Conservation (phyloP, 306 rosid genomes). For the Medicago truncatula region DNA sequence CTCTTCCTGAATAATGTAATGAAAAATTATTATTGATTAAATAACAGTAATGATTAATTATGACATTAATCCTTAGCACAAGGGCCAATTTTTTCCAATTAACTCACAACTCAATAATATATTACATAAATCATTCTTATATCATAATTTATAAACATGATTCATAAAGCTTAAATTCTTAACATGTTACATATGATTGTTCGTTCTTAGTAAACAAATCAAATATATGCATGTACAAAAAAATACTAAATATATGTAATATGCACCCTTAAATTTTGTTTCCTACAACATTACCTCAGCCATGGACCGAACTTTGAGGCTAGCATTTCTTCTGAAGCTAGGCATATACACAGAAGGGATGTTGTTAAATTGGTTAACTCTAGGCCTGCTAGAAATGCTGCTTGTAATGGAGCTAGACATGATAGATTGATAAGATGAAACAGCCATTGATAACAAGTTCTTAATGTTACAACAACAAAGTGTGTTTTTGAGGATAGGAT, state of each 20-base stretch:
- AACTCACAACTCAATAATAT: too few relatives aligned
- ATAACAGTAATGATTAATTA: too few relatives aligned
- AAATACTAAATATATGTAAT: background rate
- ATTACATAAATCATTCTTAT: background rate
- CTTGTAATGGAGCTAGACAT: conserved; percentile 43
- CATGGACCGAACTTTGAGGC: conserved; percentile 46
- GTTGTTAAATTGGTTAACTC: conserved; percentile 41
- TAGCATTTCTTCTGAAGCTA: conserved; percentile 28
- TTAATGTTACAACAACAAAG: background rate
- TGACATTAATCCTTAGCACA: too few relatives aligned
- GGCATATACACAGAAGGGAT: conserved; percentile 38
- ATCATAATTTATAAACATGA: background rate
- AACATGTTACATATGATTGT: too few relatives aligned
- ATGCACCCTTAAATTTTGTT: background rate
- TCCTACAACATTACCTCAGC: conserved; percentile 42
- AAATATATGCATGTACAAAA: background rate
- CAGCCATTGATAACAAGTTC: conserved; percentile 45
- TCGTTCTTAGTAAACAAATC: background rate
- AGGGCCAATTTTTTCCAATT: too few relatives aligned
- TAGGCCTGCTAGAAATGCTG: conserved; percentile 25
- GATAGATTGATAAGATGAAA: conserved; percentile 54
- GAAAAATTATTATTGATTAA: too few relatives aligned
- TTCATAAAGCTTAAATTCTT: too few relatives aligned
- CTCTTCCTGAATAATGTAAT: conserved; percentile 26
- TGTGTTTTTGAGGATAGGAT: background rate